Evolutionary conservation across 2,329 filamentous ascomycete genomes (phyloP), one percentile per base, ranked within the genome.

Genomic region (Byssothecium circinans): DNA sequence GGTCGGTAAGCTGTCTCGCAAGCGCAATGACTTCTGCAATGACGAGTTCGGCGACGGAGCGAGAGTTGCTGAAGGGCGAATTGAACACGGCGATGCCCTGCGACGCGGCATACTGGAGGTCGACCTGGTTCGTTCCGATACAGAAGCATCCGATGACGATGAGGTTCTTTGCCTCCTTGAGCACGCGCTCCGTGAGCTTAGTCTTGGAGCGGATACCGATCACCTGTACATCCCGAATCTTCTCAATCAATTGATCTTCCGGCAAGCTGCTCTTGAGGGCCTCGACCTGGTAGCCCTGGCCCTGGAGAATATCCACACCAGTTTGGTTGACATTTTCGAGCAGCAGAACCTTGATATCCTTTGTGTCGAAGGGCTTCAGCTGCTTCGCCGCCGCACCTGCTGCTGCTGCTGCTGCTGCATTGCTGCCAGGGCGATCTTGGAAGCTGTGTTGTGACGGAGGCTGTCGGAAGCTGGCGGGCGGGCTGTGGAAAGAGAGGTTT

Each of bases 191-290:
- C 8, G 85, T 92, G 68, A 99, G 82, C 77, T 94, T 96, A 27
- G 94, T 99, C 79, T 99, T 99, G 50, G 92, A 97, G 57, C 94
- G 89, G 64, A 99, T 97, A 57, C 94, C 94, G 69, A 99, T 94
- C 64, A 97, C 94, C 68, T 99, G 94, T 22, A 96, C 89, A 69
- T 96, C 88, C 52, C 90, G 95, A 68, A 99, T 99, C 81, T 96
- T 99, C 77, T 95, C 87, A 69, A 99, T 95, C 62, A 99, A 82
- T 75, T 97, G 81, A 61, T 94, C 90, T 70, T 99, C 94, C 0
- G 90, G 86, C 47, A 99, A 77, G 27, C 91, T 96, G 55, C 84
- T 86, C 78, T 96, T 99, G 57, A 92, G 76, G 41, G 85, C 83
- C 75, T 99, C 94, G 27, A 99, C 94, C 74, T 99, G 94, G 72